phyloP scores from a whole-genome alignment of 306 rosid genomes.

The Macrotyloma uniflorum region DNA sequence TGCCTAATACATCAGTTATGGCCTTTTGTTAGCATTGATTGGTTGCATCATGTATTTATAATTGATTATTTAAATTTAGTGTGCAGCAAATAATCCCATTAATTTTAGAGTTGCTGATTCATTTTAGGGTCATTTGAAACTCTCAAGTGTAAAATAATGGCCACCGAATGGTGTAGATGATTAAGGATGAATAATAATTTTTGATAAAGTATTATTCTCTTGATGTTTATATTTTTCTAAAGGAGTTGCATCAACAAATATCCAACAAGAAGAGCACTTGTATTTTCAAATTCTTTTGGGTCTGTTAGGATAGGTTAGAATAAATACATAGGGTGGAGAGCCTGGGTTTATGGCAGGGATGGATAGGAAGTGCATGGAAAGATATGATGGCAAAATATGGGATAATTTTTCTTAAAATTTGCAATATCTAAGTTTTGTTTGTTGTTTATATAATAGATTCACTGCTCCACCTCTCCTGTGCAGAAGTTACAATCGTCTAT shows the following conservation, averaged over 20 bases:
- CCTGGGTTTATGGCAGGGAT: background rate
- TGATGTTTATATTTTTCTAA: constrained; percentile 17
- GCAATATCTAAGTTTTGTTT: background rate
- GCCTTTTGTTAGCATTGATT: background rate
- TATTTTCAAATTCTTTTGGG: background rate
- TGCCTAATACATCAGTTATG: background rate
- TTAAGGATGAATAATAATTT: background rate
- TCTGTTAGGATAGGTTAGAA: background rate
- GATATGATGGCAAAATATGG: background rate
- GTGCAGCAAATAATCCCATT: background rate
- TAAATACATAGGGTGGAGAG: background rate
- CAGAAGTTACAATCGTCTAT: background rate
- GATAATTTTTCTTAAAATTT: constrained; percentile 26
- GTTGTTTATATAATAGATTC: background rate
- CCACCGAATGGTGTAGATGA: background rate
- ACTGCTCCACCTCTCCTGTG: background rate
- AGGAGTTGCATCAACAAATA: constrained; percentile 1
- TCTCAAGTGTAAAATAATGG: background rate
- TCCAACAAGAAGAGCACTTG: background rate
- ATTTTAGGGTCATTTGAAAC: background rate
- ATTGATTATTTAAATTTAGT: background rate
- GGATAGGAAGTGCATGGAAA: background rate
- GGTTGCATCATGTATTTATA: background rate
- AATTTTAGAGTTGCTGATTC: constrained; percentile 1
- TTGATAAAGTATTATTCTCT: background rate